A percentile compares a stretch with the other conserved stretches of the same genome.
These are phyloP conservation scores for Fusarium brevicatenulatum DNA, from an alignment of 2,329 filamentous ascomycete species.

Conservation along the genomic window DNA sequence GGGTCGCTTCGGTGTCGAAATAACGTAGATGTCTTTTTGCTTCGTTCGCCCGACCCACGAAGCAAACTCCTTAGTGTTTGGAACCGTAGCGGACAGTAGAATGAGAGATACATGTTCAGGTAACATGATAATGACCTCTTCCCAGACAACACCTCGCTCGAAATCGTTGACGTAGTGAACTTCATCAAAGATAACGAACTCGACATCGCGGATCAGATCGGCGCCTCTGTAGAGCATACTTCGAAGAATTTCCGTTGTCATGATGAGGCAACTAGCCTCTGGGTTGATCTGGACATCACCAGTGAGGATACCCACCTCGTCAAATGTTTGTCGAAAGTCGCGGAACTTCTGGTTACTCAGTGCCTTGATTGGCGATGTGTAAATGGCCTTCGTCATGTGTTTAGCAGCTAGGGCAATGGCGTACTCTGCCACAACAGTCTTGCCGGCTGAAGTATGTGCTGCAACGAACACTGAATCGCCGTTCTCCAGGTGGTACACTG, in stretches of 20 bases:
- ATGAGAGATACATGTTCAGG: constrained; percentile 97
- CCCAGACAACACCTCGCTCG: constrained; percentile 97
- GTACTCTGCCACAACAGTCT: constrained; percentile 98
- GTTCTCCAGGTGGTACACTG: constrained; percentile 95
- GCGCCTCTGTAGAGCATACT: constrained; percentile 98
- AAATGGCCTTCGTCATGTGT: constrained; percentile 99
- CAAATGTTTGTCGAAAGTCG: constrained; percentile 89
- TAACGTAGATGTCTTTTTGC: constrained; percentile 99
- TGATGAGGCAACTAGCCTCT: constrained; percentile 97
- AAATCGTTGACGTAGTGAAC: constrained; percentile 98
- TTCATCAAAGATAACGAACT: constrained; percentile 99
- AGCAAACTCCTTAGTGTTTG: constrained; percentile 97
- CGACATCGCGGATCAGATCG: constrained; percentile 94
- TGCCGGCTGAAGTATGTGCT: constrained; percentile 96
- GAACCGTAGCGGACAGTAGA: constrained; percentile 92
- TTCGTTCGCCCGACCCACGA: constrained; percentile 99
- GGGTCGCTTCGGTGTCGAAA: constrained; percentile 94
- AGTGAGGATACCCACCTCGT: constrained; percentile 95
- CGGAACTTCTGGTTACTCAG: constrained; percentile 98
- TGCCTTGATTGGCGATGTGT: constrained; percentile 98
- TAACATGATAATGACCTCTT: constrained; percentile 99
- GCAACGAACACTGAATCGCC: constrained; percentile 98
- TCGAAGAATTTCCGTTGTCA: constrained; percentile 97
- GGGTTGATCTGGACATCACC: constrained; percentile 98
- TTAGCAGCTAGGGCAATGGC: constrained; percentile 96